Base-by-base conservation (phyloP, 2,329 filamentous ascomycete genomes). In the Cordyceps farinosa region DNA sequence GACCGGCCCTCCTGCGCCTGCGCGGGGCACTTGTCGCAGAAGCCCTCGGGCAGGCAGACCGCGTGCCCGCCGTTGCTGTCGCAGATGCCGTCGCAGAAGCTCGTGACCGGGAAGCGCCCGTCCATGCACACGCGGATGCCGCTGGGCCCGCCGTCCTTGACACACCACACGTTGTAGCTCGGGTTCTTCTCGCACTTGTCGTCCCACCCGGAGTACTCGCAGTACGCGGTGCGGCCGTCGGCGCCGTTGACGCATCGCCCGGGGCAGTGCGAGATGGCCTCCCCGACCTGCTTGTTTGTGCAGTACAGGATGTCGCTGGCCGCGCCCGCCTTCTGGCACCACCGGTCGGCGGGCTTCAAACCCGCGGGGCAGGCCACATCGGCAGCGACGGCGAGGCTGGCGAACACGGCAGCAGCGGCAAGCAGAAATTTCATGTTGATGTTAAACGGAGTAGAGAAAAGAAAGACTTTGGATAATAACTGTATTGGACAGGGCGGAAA, bases 111-210 rank as follows among this genome's bases (percentile, higher is more conserved):
- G 40, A 45, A 34, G 40, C 29, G 27, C 7, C 42, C 29, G 40
- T 36, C 17, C 7, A 2, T 34, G 42, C 54, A 57, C 13, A 34
- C 40, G 7, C 30, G 40, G 29, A 57, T 57, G 42, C 42, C 54
- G 8, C 40, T 57, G 17, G 54, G 54, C 30, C 54, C 54, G 54
- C 54, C 54, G 30, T 47, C 54, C 40, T 42, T 30, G 9, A 34
- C 54, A 17, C 38, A 29, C 44, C 61, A 54, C 55, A 44, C 51
- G 22, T 50, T 65, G 52, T 54, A 59, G 13, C 47, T 59, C 29
- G 36, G 32, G 45, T n/a, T 30, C 27, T 55, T 56, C 8, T 56
- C 53, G 38, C 53, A 56, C 13, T 9, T 17, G 53, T 45, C 53
- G 38, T 56, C 38, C 27, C 27, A 45, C 13, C 53, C 53, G 10